Base-by-base conservation (phyloP, 768 basidiomycete genomes). In the Pulveroboletus sp. region DNA sequence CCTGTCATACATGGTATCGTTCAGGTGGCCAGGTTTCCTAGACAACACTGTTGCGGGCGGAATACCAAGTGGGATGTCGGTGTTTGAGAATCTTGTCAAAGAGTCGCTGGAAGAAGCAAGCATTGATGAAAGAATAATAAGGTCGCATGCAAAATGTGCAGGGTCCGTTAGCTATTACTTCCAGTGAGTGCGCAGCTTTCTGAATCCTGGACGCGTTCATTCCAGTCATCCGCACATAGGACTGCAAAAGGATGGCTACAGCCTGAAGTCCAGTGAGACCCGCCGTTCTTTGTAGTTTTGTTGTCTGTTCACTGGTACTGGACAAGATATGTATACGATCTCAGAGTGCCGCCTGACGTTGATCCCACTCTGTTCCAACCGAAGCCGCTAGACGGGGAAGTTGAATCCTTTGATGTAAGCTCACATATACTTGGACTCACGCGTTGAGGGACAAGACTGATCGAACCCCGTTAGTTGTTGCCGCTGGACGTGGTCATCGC, bases 101-200 rank as follows among this genome's bases (percentile, higher is more conserved):
- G 95, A 97, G 67, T 86, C 89, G 47, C 84, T 82, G 76, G 95
- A 98, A 63, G 95, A 99, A 67, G 95, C 93, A 2, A 91, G 85
- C 57, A 74, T 97, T 21, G 73, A 75, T 4, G 83, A 83, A 45
- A 67, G 73, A n/a, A 63, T 91, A 39, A 81, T 90, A 10, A 71
- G 77, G 42, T 70, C 74, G 18, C 70, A 84, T 53, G 74, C 84
- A 11, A 79, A 76, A 53, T 59, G 79, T 7, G 80, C 76, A 9
- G 93, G 93, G 5, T 77, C 80, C 2, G 68, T 92, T 43, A 89
- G 86, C 53, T 97, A 97, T 72, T 91, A 89, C 71, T 84, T 78
- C 66, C 77, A 77, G 87, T 87, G 53, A 60, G 69, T 46, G 8
- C 21, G 5, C 14, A 8, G 2, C 27, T 13, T 41, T 39, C 28